Conservation (phyloP, 495 filamentous ascomycete species). For the Trichoderma erinaceum region DNA sequence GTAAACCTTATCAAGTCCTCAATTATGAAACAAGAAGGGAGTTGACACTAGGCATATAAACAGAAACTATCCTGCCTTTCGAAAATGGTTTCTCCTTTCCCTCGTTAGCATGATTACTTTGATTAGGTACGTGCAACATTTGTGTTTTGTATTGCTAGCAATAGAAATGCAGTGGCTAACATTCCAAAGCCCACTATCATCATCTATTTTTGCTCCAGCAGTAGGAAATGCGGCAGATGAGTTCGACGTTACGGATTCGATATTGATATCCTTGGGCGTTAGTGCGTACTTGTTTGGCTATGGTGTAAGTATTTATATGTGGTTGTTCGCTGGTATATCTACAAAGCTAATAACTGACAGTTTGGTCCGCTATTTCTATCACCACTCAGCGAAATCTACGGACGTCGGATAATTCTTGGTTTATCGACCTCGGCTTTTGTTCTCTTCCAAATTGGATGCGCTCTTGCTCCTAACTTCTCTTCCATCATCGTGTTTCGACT, state of each 20-base stretch:
- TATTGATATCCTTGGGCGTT: constrained; percentile 12
- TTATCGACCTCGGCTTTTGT: constrained; percentile 61
- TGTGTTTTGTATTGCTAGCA: background rate
- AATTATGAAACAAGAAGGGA: background rate
- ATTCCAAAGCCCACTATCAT: constrained; percentile 44
- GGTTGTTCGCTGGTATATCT: background rate
- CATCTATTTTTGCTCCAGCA: constrained; percentile 60
- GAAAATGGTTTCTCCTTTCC: constrained; percentile 3
- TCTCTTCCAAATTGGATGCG: constrained; percentile 64
- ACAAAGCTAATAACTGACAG: background rate
- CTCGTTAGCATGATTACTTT: constrained; percentile 6
- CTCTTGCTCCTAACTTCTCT: constrained; percentile 52
- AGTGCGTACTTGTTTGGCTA: constrained; percentile 38
- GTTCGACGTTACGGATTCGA: constrained; percentile 40
- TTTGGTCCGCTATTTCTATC: constrained; percentile 49
- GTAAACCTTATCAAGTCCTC: background rate
- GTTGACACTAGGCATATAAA: background rate
- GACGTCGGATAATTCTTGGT: constrained; percentile 56
- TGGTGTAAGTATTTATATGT: constrained; percentile 20
- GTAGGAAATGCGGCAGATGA: constrained; percentile 47
- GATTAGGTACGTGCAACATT: background rate
- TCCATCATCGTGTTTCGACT: constrained; percentile 60
- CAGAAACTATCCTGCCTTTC: background rate
- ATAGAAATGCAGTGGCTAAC: background rate
- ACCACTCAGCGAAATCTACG: constrained; percentile 70